Evolutionary conservation across 2,329 filamentous ascomycete genomes (phyloP).

Genomic region (Huntiella omanensis): DNA sequence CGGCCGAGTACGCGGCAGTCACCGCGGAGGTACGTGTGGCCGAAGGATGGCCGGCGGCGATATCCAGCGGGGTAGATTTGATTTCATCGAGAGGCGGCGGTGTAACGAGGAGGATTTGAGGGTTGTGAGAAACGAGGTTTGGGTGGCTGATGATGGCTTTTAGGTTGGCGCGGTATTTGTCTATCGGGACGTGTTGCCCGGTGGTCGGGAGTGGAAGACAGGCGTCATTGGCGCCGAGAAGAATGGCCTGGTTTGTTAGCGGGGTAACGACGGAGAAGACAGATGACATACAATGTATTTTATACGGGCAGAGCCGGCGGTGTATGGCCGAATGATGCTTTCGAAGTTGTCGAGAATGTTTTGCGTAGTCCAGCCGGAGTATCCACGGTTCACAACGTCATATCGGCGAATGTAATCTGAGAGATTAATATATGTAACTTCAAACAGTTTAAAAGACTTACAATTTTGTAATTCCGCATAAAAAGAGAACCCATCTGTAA

Average conservation of each 20-base stretch:
- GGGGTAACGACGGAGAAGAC: neutral
- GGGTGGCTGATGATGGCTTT: constrained; percentile 54
- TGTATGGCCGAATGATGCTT: constrained; percentile 49
- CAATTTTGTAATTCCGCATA: constrained; percentile 51
- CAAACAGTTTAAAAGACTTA: constrained; percentile 22
- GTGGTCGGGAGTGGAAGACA: constrained; percentile 42
- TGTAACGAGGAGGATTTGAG: constrained; percentile 58
- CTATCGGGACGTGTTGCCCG: constrained; percentile 60
- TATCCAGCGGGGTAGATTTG: constrained; percentile 32
- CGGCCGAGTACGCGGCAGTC: constrained; percentile 37
- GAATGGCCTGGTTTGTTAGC: constrained; percentile 36
- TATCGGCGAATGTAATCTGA: constrained; percentile 56
- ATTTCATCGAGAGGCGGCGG: constrained; percentile 73
- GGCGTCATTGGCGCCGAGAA: constrained; percentile 85
- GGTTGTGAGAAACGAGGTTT: constrained; percentile 46
- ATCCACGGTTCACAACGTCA: constrained; percentile 76
- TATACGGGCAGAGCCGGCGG: constrained; percentile 36
- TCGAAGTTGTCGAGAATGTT: constrained; percentile 53
- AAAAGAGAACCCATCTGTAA: constrained; percentile 53
- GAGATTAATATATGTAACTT: neutral
- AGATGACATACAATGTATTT: constrained; percentile 42
- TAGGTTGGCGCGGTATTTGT: constrained; percentile 56
- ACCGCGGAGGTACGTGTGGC: constrained; percentile 27
- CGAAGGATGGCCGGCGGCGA: constrained; percentile 25
- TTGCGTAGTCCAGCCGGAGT: constrained; percentile 68